phyloP scores from a whole-genome alignment of 2,329 filamentous ascomycete genomes.

The Volutella citrinella region DNA sequence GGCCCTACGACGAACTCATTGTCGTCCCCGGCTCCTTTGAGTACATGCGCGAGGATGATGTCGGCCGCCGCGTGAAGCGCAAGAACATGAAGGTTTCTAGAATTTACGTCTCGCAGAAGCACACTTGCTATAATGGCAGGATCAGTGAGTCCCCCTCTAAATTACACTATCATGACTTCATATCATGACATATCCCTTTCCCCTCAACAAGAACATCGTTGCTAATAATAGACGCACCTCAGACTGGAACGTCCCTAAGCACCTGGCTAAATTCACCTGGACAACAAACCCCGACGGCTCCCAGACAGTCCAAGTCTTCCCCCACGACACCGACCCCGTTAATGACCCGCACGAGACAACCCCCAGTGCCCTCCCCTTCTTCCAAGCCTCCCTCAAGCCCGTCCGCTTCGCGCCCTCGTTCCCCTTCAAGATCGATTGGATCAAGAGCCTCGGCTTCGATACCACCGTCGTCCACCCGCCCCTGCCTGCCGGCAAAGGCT shows the following conservation, averaged over 20 bases:
- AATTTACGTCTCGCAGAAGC: slow-evolving; percentile 52
- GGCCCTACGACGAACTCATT: slow-evolving; percentile 52
- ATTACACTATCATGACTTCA: too few relatives aligned
- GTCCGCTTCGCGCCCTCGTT: slow-evolving; percentile 41
- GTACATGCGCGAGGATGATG: slow-evolving; percentile 35
- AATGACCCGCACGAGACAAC: slow-evolving; percentile 27
- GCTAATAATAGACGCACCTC: not conserved
- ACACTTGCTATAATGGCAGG: slow-evolving; percentile 51
- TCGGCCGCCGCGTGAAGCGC: slow-evolving; percentile 28
- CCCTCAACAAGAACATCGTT: too few relatives aligned
- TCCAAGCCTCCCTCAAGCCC: slow-evolving; percentile 43
- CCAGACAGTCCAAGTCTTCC: slow-evolving; percentile 42
- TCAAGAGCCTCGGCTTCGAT: slow-evolving; percentile 40
- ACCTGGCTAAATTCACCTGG: slow-evolving; percentile 51
- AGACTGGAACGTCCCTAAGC: slow-evolving; percentile 57
- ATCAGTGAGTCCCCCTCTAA: slow-evolving; percentile 34
- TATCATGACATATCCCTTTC: too few relatives aligned
- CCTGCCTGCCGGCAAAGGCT: slow-evolving; percentile 40
- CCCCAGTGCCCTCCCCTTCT: slow-evolving; percentile 38
- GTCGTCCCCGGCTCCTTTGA: slow-evolving; percentile 45
- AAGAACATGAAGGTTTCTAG: slow-evolving; percentile 43
- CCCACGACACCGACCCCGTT: slow-evolving; percentile 34
- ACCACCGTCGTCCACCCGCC: slow-evolving; percentile 47
- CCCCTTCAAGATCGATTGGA: slow-evolving; percentile 38
- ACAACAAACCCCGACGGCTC: slow-evolving; percentile 32